Evolutionary conservation across 2,329 filamentous ascomycete species (phyloP), one percentile per base, ranked within the genome.

Genomic region (Chaetomiaceae sp.): DNA sequence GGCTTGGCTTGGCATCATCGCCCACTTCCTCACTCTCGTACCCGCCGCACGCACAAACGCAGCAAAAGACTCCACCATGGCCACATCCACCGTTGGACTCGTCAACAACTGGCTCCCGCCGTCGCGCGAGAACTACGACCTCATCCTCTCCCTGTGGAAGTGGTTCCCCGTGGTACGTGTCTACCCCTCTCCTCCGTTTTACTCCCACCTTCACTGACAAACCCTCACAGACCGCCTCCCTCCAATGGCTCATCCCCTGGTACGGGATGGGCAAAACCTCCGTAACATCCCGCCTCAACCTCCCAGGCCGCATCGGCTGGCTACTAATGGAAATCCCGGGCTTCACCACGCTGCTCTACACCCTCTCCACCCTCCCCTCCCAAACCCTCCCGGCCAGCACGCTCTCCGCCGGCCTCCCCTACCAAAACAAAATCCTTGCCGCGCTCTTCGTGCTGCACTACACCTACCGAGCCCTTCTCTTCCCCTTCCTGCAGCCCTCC

Each of bases 261-360:
- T 93, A 96, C 65, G 87, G 87, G 41, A 88, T 91, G 72, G 93
- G 93, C 64, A 97, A 97, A 68, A 95, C 90, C 3, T 95, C 88
- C 3, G 75, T 81, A 15, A 61, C 74, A 3, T 89, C 84, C 58
- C 69, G 69, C 11, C 72, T 93, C 62, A 98, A 98, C 68, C 66
- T 97, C n/a, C 87, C 90, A 2, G 93, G 93, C 51, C 87, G 86
- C 58, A 71, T 88, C 53, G 89, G 81, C 48, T 98, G 93, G 93
- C 75, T 86, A 46, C 78, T 82, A 2, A 96, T 96, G 88, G 93
- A 98, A 66, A 70, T 78, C 12, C 82, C 86, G 0, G 88, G 88
- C 14, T 83, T 89, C 60, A 59, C 88, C 27, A 85, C 82, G 11
- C 69, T 96, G 48, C 65, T 93, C 45, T 96, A 95, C 69, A 80